These are phyloP conservation scores for Flaveria ramosissima DNA, from an alignment of 129 eudicot genomes.

Conservation along the genomic window DNA sequence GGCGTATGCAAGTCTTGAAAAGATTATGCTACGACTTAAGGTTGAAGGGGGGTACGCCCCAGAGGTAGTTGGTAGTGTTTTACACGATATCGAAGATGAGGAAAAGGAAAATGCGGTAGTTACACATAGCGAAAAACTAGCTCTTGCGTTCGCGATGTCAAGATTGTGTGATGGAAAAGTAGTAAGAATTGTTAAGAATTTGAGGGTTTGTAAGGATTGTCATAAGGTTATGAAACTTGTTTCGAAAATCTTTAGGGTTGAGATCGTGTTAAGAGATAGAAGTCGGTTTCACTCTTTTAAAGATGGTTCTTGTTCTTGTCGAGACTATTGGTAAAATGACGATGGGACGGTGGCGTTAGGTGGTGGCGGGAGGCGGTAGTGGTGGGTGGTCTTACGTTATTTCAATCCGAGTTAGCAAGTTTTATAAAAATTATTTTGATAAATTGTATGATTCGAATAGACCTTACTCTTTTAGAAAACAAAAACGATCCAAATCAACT, in stretches of 20 bases:
- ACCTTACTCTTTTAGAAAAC: too few relatives aligned
- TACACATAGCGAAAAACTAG: slow-evolving; percentile 62
- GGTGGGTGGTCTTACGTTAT: too few relatives aligned
- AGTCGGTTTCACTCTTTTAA: slow-evolving; percentile 55
- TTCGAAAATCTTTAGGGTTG: slow-evolving; percentile 46
- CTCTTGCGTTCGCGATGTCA: slow-evolving; percentile 54
- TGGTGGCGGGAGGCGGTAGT: neutral
- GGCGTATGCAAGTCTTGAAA: slow-evolving; percentile 44
- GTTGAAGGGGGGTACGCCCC: slow-evolving; percentile 58
- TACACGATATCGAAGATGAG: slow-evolving; percentile 69
- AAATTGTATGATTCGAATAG: too few relatives aligned
- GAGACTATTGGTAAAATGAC: slow-evolving; percentile 53
- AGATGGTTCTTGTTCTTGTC: slow-evolving; percentile 47
- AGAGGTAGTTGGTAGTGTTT: slow-evolving; percentile 44
- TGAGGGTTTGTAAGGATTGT: slow-evolving; percentile 60
- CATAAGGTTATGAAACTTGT: slow-evolving; percentile 57
- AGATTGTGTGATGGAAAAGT: slow-evolving; percentile 41
- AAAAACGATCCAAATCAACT: too few relatives aligned
- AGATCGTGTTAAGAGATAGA: slow-evolving; percentile 58
- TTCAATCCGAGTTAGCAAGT: too few relatives aligned
- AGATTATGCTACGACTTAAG: slow-evolving; percentile 45
- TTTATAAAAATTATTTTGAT: too few relatives aligned
- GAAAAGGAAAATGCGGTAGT: slow-evolving; percentile 54
- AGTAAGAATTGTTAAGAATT: slow-evolving; percentile 50
- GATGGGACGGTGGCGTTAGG: neutral